Base-by-base conservation (phyloP, 495 filamentous ascomycete genomes). In the Lasiosphaeria miniovina region DNA sequence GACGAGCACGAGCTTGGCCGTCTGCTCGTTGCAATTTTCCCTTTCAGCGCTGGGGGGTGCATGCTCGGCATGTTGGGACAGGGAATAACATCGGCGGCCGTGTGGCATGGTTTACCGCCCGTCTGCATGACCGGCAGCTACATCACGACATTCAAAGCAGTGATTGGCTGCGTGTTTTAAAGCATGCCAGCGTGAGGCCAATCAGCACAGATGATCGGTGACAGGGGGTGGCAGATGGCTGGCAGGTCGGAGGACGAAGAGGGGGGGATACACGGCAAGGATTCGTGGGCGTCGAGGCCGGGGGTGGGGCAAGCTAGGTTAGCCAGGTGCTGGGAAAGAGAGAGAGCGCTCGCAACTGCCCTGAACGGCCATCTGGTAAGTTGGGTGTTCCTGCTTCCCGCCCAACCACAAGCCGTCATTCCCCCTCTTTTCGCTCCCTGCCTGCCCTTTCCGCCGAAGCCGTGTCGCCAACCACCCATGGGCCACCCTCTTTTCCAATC, bases 41-140 rank as follows among this genome's bases (percentile, higher is more conserved):
- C 24, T 24, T 24, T 24, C 43, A 46, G 7, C 11, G 43, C 8
- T 46, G 43, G 43, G 43, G 4, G 11, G 15, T 5, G 12, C 8
- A 46, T 5, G 12, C 8, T 14, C 12, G 43, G 11, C 43, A 43
- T 32, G 53, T 24, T 24, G 15, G 40, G 3, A 4, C 11, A 45
- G 12, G 8, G 57, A 34, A 59, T 24, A 53, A n/a, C 46, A 51
- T 33, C 55, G 50, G 56, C 56, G 57, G 57, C 59, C 60, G 63
- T 62, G 66, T 65, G 67, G 65, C 64, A 62, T 59, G 50, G 70
- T 64, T 72, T 73, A 60, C 70, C 71, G 71, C 71, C 68, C 63
- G 64, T 57, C 61, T 72, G 70, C 71, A 70, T 65, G 65, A 53
- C 59, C 58, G 63, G 64, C 70, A 70, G 67, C 65, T 65, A 59